Conservation (phyloP, 306 rosid species). For the Dryas alaskensis region DNA sequence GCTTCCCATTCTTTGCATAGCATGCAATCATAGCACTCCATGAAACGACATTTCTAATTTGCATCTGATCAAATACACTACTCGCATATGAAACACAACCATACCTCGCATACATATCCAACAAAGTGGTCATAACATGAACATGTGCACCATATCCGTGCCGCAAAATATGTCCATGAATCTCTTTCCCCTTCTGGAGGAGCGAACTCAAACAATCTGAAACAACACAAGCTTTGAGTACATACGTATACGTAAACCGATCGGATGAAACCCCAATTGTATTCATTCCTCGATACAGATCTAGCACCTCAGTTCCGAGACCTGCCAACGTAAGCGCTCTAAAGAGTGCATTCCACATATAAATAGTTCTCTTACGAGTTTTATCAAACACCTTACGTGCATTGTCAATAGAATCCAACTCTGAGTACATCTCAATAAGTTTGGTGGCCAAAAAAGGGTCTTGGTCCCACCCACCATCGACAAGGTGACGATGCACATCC, state of each 20-base stretch:
- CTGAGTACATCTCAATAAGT: conserved; percentile 78
- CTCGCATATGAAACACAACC: conserved; percentile 64
- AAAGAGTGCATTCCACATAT: conserved; percentile 85
- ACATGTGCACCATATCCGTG: conserved; percentile 67
- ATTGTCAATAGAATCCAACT: conserved; percentile 57
- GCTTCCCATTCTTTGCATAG: conserved; percentile 70
- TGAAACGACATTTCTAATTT: conserved; percentile 66
- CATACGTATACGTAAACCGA: conserved; percentile 77
- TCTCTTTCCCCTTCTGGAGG: conserved; percentile 74
- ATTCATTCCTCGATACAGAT: conserved; percentile 69
- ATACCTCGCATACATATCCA: conserved; percentile 80
- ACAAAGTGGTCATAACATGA: conserved; percentile 78
- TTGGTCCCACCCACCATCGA: conserved; percentile 51
- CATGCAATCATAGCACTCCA: conserved; percentile 97
- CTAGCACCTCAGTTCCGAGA: conserved; percentile 57
- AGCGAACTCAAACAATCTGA: conserved; percentile 49
- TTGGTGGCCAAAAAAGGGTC: conserved; percentile 88
- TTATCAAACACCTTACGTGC: conserved; percentile 73
- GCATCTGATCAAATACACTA: conserved; percentile 67
- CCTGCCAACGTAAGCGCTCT: conserved; percentile 73
- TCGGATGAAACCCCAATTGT: conserved; percentile 48
- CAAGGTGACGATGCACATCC: conserved; percentile 55
- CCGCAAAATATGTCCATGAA: conserved; percentile 80
- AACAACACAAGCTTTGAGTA: conserved; percentile 82
- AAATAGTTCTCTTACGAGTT: conserved; percentile 66